These are phyloP conservation scores for Xylaria sp. DNA, from an alignment of 2,329 filamentous ascomycete species.

Conservation along the genomic window DNA sequence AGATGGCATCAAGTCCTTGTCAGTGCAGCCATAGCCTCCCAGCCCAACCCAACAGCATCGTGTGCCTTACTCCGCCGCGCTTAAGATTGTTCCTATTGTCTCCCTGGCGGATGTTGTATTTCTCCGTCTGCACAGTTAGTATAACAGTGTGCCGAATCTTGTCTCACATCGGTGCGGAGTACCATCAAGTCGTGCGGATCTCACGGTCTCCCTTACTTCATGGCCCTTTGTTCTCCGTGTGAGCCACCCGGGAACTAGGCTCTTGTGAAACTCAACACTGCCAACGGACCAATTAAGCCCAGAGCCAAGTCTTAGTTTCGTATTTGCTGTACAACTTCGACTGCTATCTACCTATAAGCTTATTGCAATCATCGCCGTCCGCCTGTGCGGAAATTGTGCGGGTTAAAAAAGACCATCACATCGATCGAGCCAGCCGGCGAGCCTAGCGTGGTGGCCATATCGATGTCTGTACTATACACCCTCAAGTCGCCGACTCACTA, in stretches of 20 bases:
- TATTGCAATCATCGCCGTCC: neutral
- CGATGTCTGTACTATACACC: neutral
- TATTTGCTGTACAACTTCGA: conserved; percentile 14
- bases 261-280: conserved; percentile 12
- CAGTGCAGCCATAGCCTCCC: neutral
- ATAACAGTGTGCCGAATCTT: neutral
- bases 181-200: neutral
- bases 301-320: conserved; percentile 7
- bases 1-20: conserved; percentile 3
- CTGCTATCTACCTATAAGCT: conserved; percentile 4
- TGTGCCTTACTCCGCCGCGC: conserved; percentile 15
- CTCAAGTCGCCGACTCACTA: neutral
- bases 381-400: conserved; percentile 12
- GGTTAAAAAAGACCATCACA: conserved; percentile 4
- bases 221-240: neutral
- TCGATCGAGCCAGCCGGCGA: neutral
- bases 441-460: neutral
- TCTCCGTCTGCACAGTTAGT: neutral
- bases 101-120: conserved; percentile 1
- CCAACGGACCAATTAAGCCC: neutral
- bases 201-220: neutral
- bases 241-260: conserved; percentile 14
- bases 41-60: conserved; percentile 19
- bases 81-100: neutral
- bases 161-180: neutral